Evolutionary conservation across 108 stramenopile species (phyloP).

Genomic region (Nitzschia sp.): DNA sequence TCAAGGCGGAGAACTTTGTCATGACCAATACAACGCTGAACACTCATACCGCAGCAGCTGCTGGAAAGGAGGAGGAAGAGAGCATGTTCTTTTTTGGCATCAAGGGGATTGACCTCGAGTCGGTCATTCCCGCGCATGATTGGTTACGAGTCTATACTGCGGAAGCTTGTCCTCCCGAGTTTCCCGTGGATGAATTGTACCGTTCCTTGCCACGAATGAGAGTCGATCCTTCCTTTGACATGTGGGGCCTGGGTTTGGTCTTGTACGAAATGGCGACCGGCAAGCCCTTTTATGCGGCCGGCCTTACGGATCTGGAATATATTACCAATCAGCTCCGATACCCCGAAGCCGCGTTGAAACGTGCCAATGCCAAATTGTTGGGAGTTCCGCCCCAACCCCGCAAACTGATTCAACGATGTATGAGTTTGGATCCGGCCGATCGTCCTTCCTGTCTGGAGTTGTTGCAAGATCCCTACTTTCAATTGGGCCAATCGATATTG

Average conservation of each 20-base stretch:
- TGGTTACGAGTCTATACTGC: constrained; percentile 63
- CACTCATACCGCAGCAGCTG: background rate
- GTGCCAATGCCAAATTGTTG: background rate
- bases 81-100: constrained; percentile 8
- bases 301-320: constrained; percentile 5
- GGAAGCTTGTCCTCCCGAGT: constrained; percentile 38
- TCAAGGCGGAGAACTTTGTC: constrained; percentile 86
- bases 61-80: background rate
- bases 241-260: constrained; percentile 80
- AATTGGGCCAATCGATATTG: background rate
- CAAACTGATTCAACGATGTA: background rate
- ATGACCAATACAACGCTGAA: constrained; percentile 6
- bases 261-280: constrained; percentile 77
- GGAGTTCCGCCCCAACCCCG: background rate
- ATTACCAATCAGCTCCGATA: background rate
- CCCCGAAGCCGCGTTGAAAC: background rate
- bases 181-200: constrained; percentile 47
- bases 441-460: constrained; percentile 5
- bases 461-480: constrained; percentile 9
- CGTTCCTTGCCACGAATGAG: constrained; percentile 25
- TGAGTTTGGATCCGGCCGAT: constrained; percentile 1
- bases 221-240: constrained; percentile 65
- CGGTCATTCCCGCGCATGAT: constrained; percentile 34
- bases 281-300: constrained; percentile 18
- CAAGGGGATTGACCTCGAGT: constrained; percentile 36